These are phyloP conservation scores for Ascocoryne sarcoides DNA, from an alignment of 2,329 filamentous ascomycete species.

Conservation along the genomic window DNA sequence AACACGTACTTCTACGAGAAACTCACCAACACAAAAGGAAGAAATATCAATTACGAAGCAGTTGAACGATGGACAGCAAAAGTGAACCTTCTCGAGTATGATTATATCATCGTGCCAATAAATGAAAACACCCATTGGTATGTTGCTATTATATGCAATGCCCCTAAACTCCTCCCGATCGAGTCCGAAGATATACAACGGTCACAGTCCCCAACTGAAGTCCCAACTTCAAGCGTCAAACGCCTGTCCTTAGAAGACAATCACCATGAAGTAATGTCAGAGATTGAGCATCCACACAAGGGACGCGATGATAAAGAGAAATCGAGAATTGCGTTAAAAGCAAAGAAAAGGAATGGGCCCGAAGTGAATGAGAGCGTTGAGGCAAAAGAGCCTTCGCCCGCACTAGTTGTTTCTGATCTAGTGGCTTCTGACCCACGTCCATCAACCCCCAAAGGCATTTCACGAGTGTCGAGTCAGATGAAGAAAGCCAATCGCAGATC, in stretches of 20 bases:
- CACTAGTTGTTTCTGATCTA: conserved; percentile 8
- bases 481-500: conserved; percentile 6
- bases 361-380: too few relatives aligned
- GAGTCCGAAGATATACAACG: conserved; percentile 12
- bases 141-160: conserved; percentile 88
- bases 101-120: conserved; percentile 87
- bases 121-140: conserved; percentile 90
- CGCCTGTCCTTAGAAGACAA: too few relatives aligned
- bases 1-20: conserved; percentile 88
- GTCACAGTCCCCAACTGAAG: too few relatives aligned
- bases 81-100: conserved; percentile 74
- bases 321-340: not conserved
- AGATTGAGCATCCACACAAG: too few relatives aligned
- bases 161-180: conserved; percentile 55
- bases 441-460: too few relatives aligned
- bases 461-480: conserved; percentile 1
- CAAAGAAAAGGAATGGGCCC: too few relatives aligned
- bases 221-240: too few relatives aligned
- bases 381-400: conserved; percentile 1
- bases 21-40: conserved; percentile 52
- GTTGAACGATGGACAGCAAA: conserved; percentile 84
- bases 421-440: too few relatives aligned
- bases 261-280: not conserved
- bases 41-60: conserved; percentile 71
- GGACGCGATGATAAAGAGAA: not conserved